Evolutionary conservation across 352 stramenopile genomes (phyloP).

Genomic region (Pythium aristosporum): DNA sequence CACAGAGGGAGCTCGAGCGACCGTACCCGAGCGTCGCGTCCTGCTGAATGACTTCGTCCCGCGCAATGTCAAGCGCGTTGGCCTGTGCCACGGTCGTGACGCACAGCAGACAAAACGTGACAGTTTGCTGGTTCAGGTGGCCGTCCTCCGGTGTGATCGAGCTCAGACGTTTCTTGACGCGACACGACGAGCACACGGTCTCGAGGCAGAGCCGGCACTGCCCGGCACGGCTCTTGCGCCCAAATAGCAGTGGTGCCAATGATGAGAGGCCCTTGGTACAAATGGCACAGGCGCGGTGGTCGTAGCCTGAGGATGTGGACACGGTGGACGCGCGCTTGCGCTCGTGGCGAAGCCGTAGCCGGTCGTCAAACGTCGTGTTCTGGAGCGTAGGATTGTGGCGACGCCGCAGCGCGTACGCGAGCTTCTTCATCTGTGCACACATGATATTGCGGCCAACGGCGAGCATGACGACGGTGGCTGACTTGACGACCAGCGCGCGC

Average conservation of each 20-base stretch:
- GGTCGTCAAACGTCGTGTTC: conserved; percentile 15
- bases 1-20: conserved; percentile 8
- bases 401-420: conserved; percentile 30
- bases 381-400: conserved; percentile 9
- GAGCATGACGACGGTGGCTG: conserved; percentile 40
- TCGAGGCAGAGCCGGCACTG: conserved; percentile 28
- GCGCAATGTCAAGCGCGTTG: conserved; percentile 24
- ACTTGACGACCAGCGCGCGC: conserved; percentile 48
- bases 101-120: conserved; percentile 27
- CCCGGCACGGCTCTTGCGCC: conserved; percentile 1
- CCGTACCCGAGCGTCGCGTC: conserved; percentile 24
- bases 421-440: conserved; percentile 56
- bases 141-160: conserved; percentile 15
- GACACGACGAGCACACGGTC: conserved; percentile 24
- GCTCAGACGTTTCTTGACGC: conserved; percentile 29
- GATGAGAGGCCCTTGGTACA: conserved; percentile 22
- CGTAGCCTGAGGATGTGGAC: not conserved
- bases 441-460: conserved; percentile 41
- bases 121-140: conserved; percentile 15
- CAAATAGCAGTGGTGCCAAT: conserved; percentile 22
- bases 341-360: conserved; percentile 14
- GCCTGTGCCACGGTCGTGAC: conserved; percentile 23
- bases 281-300: conserved; percentile 18
- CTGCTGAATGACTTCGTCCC: conserved; percentile 21
- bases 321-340: conserved; percentile 10